Base-by-base conservation (phyloP, 2,329 filamentous ascomycete species). In the Scedosporium dehoogii region DNA sequence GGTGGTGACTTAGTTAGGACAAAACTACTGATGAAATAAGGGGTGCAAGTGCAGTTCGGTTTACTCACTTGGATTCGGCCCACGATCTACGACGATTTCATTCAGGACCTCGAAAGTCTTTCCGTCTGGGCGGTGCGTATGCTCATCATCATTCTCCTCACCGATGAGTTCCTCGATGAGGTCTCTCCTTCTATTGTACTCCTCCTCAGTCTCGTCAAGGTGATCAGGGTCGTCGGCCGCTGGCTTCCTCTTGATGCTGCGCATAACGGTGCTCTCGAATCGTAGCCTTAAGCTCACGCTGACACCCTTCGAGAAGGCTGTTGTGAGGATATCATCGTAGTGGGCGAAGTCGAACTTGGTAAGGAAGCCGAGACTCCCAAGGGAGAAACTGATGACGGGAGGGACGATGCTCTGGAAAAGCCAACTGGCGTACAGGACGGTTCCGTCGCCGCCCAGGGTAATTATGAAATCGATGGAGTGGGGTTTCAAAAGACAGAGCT, bases 341-440 rank as follows among this genome's bases (percentile, higher is more conserved):
- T 89, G 78, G 14, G 86, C 85, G 73, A 92, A 99, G 73, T 97
- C 92, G 72, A 97, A 97, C 71, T 97, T 97, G 27, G 94, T 97
- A 67, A 99, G 77, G 71, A 99, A 99, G 0, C 94, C 94, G 4
- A 99, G 79, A 25, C 92, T 96, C 7, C 94, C 94, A 9, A 97
- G 79, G 0, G 92, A 85, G 73, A 99, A 97, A 65, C 91, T 93
- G 65, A 99, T 79, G 0, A 97, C 91, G 0, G 94, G 94, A 5
- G 94, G 94, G 0, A 97, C 93, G 57, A 97, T 89, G 51, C 90
- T 86, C 76, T 99, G 94, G 73, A 99, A 99, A 1, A 99, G 80
- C 92, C 93, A 97, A 70, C 91, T 96, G 3, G 93, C 90, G 71
- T 96, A 97, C 10, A 99, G 79, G 6, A 99, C 93, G 0, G 94